Percentiles rank a stretch among this genome's conserved stretches.
phyloP scores from a whole-genome alignment of 2,329 filamentous ascomycete species.

The Parastagonospora avenae region DNA sequence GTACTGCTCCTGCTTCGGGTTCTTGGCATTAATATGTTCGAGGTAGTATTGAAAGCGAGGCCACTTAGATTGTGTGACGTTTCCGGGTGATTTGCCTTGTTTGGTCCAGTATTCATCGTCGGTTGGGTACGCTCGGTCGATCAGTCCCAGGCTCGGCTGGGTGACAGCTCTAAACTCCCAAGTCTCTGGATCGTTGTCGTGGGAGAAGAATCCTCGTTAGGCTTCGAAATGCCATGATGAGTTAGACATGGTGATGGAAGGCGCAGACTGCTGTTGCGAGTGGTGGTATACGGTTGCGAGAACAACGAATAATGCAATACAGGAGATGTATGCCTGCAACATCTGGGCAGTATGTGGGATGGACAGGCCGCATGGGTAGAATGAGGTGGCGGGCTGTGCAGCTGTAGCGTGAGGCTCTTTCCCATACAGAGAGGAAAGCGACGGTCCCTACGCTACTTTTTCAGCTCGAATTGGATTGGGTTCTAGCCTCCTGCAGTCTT shows the following conservation, averaged over 20 bases:
- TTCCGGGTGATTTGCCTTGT: conserved; percentile 22
- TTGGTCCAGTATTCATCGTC: conserved; percentile 48
- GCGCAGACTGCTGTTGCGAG: not conserved
- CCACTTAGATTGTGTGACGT: conserved; percentile 57
- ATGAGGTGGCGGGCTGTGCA: too few species aligned
- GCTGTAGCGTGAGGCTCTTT: too few species aligned
- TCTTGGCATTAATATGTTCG: conserved; percentile 55
- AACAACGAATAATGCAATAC: not conserved
- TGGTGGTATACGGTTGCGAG: not conserved
- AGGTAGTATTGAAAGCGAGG: conserved; percentile 63
- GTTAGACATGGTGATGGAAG: not conserved
- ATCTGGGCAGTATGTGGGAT: too few species aligned
- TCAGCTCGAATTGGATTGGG: too few species aligned
- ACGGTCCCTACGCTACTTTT: too few species aligned
- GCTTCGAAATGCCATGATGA: conserved; percentile 11
- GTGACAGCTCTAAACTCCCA: conserved; percentile 22
- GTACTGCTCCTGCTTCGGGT: conserved; percentile 55
- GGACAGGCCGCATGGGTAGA: too few species aligned
- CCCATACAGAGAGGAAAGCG: too few species aligned
- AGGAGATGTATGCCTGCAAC: too few species aligned
- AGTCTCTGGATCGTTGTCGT: conserved; percentile 18
- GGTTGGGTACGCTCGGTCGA: conserved; percentile 62
- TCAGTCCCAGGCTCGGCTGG: conserved; percentile 58
- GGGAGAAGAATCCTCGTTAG: conserved; percentile 18
- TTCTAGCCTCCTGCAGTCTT: too few species aligned